Conservation (phyloP, 208 protist genomes). For the Herpetomonas tarakana region DNA sequence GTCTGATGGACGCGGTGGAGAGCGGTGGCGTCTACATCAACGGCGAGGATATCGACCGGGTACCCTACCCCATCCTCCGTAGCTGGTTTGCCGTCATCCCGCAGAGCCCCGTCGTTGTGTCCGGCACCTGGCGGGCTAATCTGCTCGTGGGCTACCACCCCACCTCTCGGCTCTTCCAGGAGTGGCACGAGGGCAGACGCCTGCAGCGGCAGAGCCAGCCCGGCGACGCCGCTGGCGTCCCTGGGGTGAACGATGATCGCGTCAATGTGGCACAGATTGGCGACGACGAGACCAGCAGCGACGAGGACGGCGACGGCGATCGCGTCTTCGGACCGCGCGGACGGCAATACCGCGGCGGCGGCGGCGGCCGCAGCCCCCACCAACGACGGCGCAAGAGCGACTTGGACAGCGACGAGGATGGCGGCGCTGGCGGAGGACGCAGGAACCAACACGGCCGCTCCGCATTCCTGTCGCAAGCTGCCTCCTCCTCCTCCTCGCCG, state of each 20-base stretch:
- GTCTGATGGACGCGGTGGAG: constrained; percentile 77
- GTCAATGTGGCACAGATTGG: background rate
- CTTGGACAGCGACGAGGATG: background rate
- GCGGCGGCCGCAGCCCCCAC: background rate
- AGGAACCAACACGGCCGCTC: background rate
- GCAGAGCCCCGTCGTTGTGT: constrained; percentile 95
- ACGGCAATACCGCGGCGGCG: background rate
- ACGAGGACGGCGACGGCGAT: constrained; percentile 11
- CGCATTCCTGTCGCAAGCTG: background rate
- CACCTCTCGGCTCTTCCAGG: background rate
- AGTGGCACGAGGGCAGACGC: background rate
- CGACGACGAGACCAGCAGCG: background rate
- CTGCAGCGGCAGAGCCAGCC: background rate
- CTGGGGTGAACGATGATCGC: background rate
- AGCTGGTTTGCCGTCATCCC: constrained; percentile 95
- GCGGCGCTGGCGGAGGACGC: too few species aligned
- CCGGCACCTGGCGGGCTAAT: constrained; percentile 92
- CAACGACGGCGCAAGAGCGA: constrained; percentile 9
- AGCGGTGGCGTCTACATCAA: constrained; percentile 84
- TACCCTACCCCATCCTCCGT: constrained; percentile 91
- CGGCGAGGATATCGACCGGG: constrained; percentile 81
- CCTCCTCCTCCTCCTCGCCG: too few species aligned
- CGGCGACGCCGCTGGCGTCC: too few species aligned
- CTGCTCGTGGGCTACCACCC: constrained; percentile 61
- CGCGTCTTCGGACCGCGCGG: background rate